Percentiles rank a stretch among this genome's conserved stretches.
phyloP scores from a whole-genome alignment of 768 basidiomycete genomes.

The Tubosaeta sp. region DNA sequence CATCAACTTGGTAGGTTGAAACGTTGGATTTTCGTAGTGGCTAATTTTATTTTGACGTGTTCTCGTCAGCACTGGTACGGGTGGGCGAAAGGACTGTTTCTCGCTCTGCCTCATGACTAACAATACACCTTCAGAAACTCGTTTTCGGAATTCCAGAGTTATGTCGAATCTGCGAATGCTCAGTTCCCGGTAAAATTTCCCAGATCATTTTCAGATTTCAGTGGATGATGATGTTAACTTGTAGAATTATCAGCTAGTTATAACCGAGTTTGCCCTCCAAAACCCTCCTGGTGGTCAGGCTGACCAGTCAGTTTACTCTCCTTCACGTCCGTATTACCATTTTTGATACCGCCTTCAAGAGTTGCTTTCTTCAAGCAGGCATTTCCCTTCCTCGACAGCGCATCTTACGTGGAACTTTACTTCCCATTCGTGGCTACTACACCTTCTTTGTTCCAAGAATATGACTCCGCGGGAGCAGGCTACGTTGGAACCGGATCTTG shows the following conservation, averaged over 20 bases:
- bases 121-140: slow-evolving; percentile 12
- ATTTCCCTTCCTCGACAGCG: slow-evolving; percentile 32
- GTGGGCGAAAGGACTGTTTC: slow-evolving; percentile 7
- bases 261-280: slow-evolving; percentile 32
- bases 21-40: neutral
- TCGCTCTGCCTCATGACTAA: neutral
- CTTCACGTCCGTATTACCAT: neutral
- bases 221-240: slow-evolving; percentile 2
- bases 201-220: too few species aligned
- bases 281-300: slow-evolving; percentile 30
- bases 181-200: slow-evolving; percentile 24
- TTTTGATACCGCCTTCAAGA: slow-evolving; percentile 15
- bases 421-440: slow-evolving; percentile 36
- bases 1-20: slow-evolving; percentile 29
- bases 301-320: slow-evolving; percentile 23
- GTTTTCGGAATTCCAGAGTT: slow-evolving; percentile 29
- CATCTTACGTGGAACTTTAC: slow-evolving; percentile 31
- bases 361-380: slow-evolving; percentile 32
- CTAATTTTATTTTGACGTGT: neutral
- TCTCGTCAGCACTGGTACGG: slow-evolving; percentile 27
- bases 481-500: slow-evolving; percentile 29
- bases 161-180: slow-evolving; percentile 23
- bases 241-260: slow-evolving; percentile 23
- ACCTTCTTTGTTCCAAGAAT: slow-evolving; percentile 19
- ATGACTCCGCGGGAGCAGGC: slow-evolving; percentile 14